A percentile compares a stretch with the other conserved stretches of the same genome.
These are phyloP conservation scores for Schizophyllum commune DNA, from an alignment of 1,284 basidiomycete species.

Conservation along the genomic window DNA sequence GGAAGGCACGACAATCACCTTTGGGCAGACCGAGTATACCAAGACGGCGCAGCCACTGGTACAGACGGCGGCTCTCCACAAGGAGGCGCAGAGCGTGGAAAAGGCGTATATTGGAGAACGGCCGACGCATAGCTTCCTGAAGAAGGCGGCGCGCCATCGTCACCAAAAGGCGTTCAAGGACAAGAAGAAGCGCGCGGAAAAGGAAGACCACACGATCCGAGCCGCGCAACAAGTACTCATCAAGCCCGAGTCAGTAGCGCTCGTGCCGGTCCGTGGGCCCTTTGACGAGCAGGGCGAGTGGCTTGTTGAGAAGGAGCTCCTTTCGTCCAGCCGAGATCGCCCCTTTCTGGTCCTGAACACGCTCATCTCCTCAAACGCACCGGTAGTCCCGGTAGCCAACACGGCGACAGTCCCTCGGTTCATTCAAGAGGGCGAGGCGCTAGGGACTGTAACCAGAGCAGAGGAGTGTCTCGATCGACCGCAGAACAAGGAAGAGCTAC, in stretches of 20 bases:
- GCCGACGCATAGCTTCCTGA: neutral
- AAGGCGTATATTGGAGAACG: neutral
- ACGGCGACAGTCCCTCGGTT: conserved; percentile 3
- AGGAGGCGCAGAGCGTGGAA: neutral
- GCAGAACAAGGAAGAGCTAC: neutral
- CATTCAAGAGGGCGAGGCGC: conserved; percentile 4
- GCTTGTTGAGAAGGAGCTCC: conserved; percentile 2
- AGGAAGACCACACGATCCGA: neutral
- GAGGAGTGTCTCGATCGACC: neutral
- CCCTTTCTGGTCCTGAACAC: conserved; percentile 7
- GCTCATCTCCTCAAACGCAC: neutral
- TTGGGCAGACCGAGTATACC: neutral
- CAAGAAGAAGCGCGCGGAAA: neutral
- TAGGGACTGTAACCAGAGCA: conserved; percentile 2
- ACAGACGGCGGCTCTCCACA: neutral
- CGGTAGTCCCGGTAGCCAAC: conserved; percentile 10
- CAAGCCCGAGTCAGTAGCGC: neutral
- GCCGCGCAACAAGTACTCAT: neutral
- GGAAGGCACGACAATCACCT: neutral
- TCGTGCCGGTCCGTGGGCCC: neutral
- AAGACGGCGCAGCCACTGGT: neutral
- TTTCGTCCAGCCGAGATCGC: neutral
- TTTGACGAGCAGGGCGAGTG: neutral
- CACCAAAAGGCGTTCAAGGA: neutral
- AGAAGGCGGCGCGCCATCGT: neutral